These are phyloP conservation scores for Capronia americana DNA, from an alignment of 2,329 filamentous ascomycete genomes.

Conservation along the genomic window DNA sequence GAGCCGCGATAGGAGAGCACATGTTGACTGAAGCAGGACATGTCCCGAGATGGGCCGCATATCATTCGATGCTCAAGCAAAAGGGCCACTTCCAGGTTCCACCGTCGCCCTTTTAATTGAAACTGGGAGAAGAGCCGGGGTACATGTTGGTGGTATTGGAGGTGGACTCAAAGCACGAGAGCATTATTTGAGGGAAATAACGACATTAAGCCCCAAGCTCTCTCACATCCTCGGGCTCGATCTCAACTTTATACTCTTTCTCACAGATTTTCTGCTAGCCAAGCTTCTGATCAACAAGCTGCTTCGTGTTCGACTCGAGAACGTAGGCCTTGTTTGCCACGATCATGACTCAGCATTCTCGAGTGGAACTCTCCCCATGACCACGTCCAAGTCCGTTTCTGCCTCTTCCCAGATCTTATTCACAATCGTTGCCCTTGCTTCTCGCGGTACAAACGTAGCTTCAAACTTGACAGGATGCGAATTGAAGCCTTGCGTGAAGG, in stretches of 20 bases:
- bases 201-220: no score
- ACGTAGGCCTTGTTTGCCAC: not conserved
- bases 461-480: slow-evolving; percentile 28
- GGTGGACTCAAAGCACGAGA: not conserved
- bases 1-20: slow-evolving; percentile 48
- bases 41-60: slow-evolving; percentile 54
- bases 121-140: not conserved
- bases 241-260: no score
- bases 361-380: slow-evolving; percentile 4
- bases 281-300: no score
- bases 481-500: slow-evolving; percentile 36
- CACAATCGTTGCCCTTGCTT: slow-evolving; percentile 4
- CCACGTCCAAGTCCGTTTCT: slow-evolving; percentile 7
- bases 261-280: no score
- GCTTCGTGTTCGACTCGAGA: no score
- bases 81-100: not conserved
- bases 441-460: slow-evolving; percentile 8
- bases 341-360: slow-evolving; percentile 5
- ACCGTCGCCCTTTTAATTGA: not conserved
- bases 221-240: no score
- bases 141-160: slow-evolving; percentile 8
- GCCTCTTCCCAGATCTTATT: slow-evolving; percentile 1
- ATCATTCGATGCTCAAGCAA: slow-evolving; percentile 47
- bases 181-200: no score
- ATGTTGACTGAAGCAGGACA: slow-evolving; percentile 52